Base-by-base conservation (phyloP, 768 basidiomycete species). In the Boletus pseudopeckii region DNA sequence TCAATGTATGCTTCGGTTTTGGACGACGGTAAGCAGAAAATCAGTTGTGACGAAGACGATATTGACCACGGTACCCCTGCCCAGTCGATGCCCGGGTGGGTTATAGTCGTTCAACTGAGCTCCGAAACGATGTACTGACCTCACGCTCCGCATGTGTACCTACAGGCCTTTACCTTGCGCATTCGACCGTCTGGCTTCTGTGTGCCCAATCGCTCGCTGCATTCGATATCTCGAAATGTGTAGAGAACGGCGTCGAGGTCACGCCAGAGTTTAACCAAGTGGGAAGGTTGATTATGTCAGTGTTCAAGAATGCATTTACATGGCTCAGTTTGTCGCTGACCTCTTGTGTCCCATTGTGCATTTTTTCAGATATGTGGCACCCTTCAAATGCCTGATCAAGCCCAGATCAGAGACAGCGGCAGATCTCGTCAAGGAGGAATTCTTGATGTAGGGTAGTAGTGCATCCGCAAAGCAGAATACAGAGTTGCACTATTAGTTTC, bases 161-260 rank as follows among this genome's bases (percentile, higher is more conserved):
- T 8, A 24, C 24, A 28, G 28, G 28, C 1, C 7, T 28, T 28
- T 28, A 28, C 47, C 58, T 74, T 11, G 64, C 61, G 5, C 52
- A 66, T 36, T 54, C 61, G 6, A 52, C 62, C 7, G 26, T 72
- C 32, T 73, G 64, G 65, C 48, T 64, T 8, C 34, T 50, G 42
- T 53, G 57, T 6, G 69, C 68, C 0, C 71, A 62, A 53, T 70
- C 75, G 6, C 73, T 81, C 22, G 75, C 78, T 1, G 72, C 68
- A 10, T 78, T 81, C 38, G 61, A 78, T 32, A 72, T 81, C 20
- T 64, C 65, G 14, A 78, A 76, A 36, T 66, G 59, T 0, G 57
- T 76, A 1, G 73, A 73, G 50, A 69, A 76, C n/a, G 77, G 76
- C 1, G 60, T 70, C 1, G 74, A 74, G 18, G 65, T 80, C 26